phyloP scores from a whole-genome alignment of 108 stramenopile genomes.

The Nitzschia sp. region DNA sequence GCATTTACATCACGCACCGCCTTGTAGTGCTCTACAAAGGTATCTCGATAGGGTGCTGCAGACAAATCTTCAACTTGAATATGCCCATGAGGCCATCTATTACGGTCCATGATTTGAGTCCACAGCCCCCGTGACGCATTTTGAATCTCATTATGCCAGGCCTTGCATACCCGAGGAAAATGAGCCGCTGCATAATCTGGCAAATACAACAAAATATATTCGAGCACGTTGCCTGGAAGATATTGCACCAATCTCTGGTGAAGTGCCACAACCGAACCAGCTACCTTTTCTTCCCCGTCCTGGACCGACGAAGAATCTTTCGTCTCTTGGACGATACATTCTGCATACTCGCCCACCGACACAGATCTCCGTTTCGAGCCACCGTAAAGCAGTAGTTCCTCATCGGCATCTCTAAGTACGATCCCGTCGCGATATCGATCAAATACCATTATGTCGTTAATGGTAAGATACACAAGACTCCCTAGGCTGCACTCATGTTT shows the following conservation, averaged over 20 bases:
- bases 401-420: constrained; percentile 18
- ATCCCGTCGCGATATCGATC: constrained; percentile 56
- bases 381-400: not conserved
- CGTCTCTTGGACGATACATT: not conserved
- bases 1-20: constrained; percentile 35
- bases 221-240: constrained; percentile 45
- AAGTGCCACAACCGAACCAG: not conserved
- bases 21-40: constrained; percentile 43
- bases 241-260: constrained; percentile 3
- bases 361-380: constrained; percentile 16
- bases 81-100: constrained; percentile 36
- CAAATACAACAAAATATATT: constrained; percentile 48
- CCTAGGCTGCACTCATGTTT: constrained; percentile 18
- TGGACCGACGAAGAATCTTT: not conserved
- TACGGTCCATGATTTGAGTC: constrained; percentile 43
- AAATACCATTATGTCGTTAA: constrained; percentile 40
- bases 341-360: constrained; percentile 17
- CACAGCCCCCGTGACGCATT: constrained; percentile 49
- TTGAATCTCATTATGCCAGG: constrained; percentile 57
- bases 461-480: constrained; percentile 46
- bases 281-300: no score
- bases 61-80: not conserved
- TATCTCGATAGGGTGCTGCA: constrained; percentile 13
- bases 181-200: constrained; percentile 37
- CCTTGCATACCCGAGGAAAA: constrained; percentile 40